Evolutionary conservation across 805 yeast genomes (phyloP).

Genomic region (Cyberlindnera lachancei): DNA sequence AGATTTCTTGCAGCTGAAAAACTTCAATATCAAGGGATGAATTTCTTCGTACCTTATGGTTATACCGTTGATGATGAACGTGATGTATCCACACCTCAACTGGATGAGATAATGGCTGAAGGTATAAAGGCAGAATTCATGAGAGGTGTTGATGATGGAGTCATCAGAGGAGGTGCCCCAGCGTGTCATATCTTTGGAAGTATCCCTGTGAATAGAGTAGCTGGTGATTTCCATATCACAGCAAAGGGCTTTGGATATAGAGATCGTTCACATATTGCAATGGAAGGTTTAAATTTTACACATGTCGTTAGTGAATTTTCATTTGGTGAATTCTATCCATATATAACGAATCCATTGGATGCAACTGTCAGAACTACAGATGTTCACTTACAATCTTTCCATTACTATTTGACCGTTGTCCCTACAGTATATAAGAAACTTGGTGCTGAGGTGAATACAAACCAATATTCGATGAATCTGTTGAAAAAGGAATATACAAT

Average conservation of each 20-base stretch:
- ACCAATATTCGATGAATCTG: conserved; percentile 73
- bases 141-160: conserved; percentile 24
- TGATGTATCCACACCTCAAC: conserved; percentile 47
- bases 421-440: conserved; percentile 71
- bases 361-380: conserved; percentile 52
- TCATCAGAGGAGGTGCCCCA: conserved; percentile 43
- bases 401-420: conserved; percentile 70
- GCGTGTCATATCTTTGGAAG: conserved; percentile 85
- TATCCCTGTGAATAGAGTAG: conserved; percentile 76
- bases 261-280: conserved; percentile 35
- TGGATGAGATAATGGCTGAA: conserved; percentile 60
- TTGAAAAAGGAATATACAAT: conserved; percentile 27
- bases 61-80: conserved; percentile 39
- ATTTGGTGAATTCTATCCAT: conserved; percentile 86
- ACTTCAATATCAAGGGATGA: conserved; percentile 60
- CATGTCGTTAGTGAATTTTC: conserved; percentile 85
- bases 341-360: conserved; percentile 82
- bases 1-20: conserved; percentile 70
- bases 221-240: conserved; percentile 80
- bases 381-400: conserved; percentile 41
- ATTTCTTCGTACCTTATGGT: conserved; percentile 46
- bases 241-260: conserved; percentile 64
- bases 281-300: conserved; percentile 60
- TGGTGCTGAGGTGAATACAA: conserved; percentile 70
- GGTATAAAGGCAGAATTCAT: conserved; percentile 61